These are phyloP conservation scores for Trifolium repens DNA, from an alignment of 306 rosid species.

Conservation along the genomic window DNA sequence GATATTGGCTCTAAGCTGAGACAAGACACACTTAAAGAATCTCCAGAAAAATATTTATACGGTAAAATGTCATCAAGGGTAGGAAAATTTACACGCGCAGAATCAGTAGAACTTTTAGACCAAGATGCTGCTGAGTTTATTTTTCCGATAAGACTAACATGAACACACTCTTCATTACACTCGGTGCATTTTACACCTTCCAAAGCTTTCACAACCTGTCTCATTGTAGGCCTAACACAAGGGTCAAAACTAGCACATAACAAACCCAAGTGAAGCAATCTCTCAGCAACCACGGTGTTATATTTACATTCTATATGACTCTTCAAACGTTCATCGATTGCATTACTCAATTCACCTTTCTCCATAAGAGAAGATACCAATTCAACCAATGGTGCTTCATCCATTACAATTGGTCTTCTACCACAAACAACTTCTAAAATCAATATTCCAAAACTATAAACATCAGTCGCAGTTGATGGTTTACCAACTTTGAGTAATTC, in stretches of 20 bases:
- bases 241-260: slow-evolving; percentile 65
- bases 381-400: slow-evolving; percentile 64
- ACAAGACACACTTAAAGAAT: slow-evolving; percentile 44
- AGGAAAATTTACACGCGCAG: slow-evolving; percentile 44
- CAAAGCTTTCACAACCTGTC: slow-evolving; percentile 62
- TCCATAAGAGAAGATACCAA: slow-evolving; percentile 57
- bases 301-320: slow-evolving; percentile 35
- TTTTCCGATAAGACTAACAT: slow-evolving; percentile 46
- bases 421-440: slow-evolving; percentile 68
- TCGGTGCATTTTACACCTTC: slow-evolving; percentile 47
- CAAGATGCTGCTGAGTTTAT: slow-evolving; percentile 55
- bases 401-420: slow-evolving; percentile 58
- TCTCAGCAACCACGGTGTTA: slow-evolving; percentile 55
- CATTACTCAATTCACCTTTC: slow-evolving; percentile 46
- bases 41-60: slow-evolving; percentile 48
- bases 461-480: slow-evolving; percentile 57
- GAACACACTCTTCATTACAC: slow-evolving; percentile 46
- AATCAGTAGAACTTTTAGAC: slow-evolving; percentile 38
- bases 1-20: slow-evolving; percentile 34
- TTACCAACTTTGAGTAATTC: slow-evolving; percentile 60
- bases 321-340: slow-evolving; percentile 62
- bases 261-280: slow-evolving; percentile 65
- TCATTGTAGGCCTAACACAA: slow-evolving; percentile 65
- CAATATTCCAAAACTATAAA: slow-evolving; percentile 72
- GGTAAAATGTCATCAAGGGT: slow-evolving; percentile 61